These are phyloP conservation scores for Zymoseptoria ardabiliae DNA, from an alignment of 2,329 filamentous ascomycete species.

Conservation along the genomic window DNA sequence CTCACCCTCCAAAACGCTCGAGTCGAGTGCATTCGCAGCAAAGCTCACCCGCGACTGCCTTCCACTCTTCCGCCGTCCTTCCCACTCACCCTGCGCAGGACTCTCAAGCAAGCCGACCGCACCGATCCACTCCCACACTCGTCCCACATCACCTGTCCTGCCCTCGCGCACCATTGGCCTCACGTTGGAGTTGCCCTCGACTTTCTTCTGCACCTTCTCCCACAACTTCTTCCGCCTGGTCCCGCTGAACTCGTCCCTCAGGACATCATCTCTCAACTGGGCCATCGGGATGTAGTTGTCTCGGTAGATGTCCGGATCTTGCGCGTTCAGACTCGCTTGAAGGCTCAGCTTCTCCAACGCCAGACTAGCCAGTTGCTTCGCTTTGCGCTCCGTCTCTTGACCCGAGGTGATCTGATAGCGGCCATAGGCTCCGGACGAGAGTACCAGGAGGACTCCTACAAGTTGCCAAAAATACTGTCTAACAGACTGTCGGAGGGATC, in stretches of 20 bases:
- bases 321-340: constrained; percentile 72
- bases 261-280: constrained; percentile 83
- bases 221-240: constrained; percentile 73
- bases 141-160: constrained; percentile 48
- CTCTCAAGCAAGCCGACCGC: constrained; percentile 37
- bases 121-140: constrained; percentile 64
- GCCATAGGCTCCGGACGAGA: constrained; percentile 52
- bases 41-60: constrained; percentile 20
- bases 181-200: constrained; percentile 91
- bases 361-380: constrained; percentile 77
- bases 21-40: constrained; percentile 10
- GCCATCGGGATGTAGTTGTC: constrained; percentile 81
- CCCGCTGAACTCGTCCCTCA: constrained; percentile 72
- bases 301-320: constrained; percentile 53
- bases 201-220: constrained; percentile 72
- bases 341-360: constrained; percentile 75
- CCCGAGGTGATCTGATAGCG: constrained; percentile 57
- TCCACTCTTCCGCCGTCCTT: constrained; percentile 21
- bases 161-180: constrained; percentile 64
- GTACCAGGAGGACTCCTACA: constrained; percentile 53
- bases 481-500: constrained; percentile 71
- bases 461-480: constrained; percentile 81
- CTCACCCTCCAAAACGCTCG: constrained; percentile 8
- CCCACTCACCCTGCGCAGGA: constrained; percentile 9
- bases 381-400: constrained; percentile 58